Base-by-base conservation (phyloP, 1,139 yeast species). In the Yamadazyma jaroonii region DNA sequence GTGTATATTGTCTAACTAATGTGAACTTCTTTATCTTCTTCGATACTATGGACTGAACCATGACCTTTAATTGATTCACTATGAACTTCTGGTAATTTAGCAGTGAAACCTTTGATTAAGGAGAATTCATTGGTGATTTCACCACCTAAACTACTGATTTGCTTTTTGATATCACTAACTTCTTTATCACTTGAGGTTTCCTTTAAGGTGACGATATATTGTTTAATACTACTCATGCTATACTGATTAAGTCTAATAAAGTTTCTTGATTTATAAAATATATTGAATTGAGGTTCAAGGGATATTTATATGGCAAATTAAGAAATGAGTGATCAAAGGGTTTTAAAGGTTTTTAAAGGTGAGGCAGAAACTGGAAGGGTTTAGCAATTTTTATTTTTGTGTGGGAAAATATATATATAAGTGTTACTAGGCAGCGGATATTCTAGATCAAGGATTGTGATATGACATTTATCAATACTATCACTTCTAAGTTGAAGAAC, bases 41-140 rank as follows among this genome's bases (percentile, higher is more conserved):
- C 87, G 44, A 80, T 61, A 22, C 67, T 58, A 35, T 72, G 69
- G 42, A 81, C 78, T 36, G 64, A 68, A 15, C 70, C 73, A 53
- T 76, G 69, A 30, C 52, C 50, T 44, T 62, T 54, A 46, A 80
- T 54, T 7, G 72, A 39, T 13, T 60, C 52, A 28, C 72, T 62
- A 49, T 74, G 81, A 45, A 68, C 44, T 4, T 64, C 54, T 27
- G 86, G 84, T 45, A 80, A 60, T 47, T 74, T 70, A 41, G 72
- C 79, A 36, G 77, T 65, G 50, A 79, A 82, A 0, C 88, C 90
- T 64, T 82, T 82, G 63, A 84, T 80, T 57, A 84, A 65, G 37
- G 74, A 63, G 60, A 75, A 83, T 50, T 83, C 87, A 46, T 77
- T 79, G 40, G 77, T 73, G 51, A 84, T 72, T 36, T 66, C 66